A percentile compares a stretch with the other conserved stretches of the same genome.
Evolutionary conservation across 768 basidiomycete species (phyloP).

Genomic region (Tremella mesenterica): DNA sequence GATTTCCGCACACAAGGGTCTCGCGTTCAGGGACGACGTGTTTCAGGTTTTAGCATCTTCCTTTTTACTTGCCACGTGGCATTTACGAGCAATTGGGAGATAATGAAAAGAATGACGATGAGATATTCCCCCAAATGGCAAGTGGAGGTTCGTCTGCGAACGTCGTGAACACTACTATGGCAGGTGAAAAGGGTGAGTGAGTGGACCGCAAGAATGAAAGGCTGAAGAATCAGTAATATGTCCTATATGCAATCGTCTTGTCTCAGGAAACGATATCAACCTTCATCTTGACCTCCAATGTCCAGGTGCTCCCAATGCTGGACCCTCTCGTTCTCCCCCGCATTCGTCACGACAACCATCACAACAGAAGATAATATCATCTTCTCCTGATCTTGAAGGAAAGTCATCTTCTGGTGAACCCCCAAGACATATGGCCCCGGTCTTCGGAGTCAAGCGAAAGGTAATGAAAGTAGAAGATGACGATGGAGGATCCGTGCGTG

Average conservation of each 20-base stretch:
- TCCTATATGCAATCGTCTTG: constrained; percentile 23
- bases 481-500: no score
- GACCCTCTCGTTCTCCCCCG: constrained; percentile 5
- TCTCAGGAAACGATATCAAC: constrained; percentile 28
- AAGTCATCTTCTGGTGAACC: neutral
- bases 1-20: no score
- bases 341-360: neutral
- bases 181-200: no score
- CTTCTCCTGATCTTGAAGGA: neutral
- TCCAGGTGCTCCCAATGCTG: constrained; percentile 10
- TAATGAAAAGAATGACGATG: no score
- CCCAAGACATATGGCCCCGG: neutral
- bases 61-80: no score
- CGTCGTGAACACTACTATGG: no score
- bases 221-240: constrained; percentile 20
- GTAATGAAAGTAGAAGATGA: neutral
- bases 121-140: no score
- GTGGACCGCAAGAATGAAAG: no score
- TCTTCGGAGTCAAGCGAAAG: neutral
- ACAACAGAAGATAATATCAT: neutral
- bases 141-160: no score
- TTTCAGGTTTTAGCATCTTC: no score
- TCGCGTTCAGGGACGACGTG: no score
- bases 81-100: no score
- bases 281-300: constrained; percentile 35